A percentile compares a stretch with the other conserved stretches of the same genome.
phyloP scores from a whole-genome alignment of 352 stramenopile species.

The Globisporangium irregulare region DNA sequence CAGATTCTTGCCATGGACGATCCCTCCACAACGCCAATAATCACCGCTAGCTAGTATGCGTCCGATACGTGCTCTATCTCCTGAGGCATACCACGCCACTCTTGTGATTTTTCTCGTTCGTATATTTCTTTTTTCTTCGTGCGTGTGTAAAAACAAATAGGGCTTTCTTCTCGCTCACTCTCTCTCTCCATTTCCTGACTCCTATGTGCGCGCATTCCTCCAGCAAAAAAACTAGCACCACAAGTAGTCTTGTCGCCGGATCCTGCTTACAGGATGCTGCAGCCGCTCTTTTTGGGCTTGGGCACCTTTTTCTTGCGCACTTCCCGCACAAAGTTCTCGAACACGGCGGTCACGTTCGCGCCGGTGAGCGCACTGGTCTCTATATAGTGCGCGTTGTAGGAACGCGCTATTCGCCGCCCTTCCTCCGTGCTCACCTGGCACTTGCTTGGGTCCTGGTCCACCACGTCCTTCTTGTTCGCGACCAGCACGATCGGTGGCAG shows the following conservation, averaged over 20 bases:
- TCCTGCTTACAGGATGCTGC: conserved; percentile 49
- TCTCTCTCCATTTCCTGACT: background rate
- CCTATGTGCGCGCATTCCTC: background rate
- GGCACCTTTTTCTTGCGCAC: conserved; percentile 78
- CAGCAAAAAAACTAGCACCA: background rate
- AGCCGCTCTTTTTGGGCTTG: conserved; percentile 73
- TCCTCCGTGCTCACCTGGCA: conserved; percentile 86
- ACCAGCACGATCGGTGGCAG: conserved; percentile 85
- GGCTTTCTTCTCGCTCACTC: background rate
- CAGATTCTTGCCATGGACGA: too few relatives aligned
- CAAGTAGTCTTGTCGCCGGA: background rate
- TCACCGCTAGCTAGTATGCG: too few relatives aligned
- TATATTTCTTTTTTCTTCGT: conserved; percentile 1
- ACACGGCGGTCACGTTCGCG: conserved; percentile 82
- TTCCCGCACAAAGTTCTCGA: conserved; percentile 86
- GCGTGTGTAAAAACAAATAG: background rate
- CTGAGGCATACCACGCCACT: background rate
- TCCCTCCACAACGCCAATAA: too few relatives aligned
- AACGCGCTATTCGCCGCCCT: conserved; percentile 77
- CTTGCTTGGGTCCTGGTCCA: conserved; percentile 76
- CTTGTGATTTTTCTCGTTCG: background rate
- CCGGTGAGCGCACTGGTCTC: conserved; percentile 85
- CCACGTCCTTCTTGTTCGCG: conserved; percentile 88
- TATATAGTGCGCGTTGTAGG: conserved; percentile 87
- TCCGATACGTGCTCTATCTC: too few relatives aligned